Percentiles rank a stretch among this genome's conserved stretches.
Conservation (phyloP, 1,284 basidiomycete genomes). For the Rhodotorula sp. region DNA sequence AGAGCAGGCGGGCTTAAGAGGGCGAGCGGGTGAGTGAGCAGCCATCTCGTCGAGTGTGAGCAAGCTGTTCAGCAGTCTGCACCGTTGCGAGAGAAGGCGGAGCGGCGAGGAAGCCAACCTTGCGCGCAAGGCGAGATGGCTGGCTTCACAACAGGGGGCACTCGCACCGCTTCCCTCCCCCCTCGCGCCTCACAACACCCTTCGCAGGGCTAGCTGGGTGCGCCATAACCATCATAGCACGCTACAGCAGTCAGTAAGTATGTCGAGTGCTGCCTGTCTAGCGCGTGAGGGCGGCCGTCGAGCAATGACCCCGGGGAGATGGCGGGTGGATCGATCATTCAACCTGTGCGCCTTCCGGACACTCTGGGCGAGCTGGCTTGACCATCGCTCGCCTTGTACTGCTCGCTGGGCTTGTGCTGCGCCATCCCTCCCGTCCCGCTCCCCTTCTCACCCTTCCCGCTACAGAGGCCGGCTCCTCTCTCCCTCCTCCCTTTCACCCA, state of each 20-base stretch:
- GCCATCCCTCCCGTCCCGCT: not conserved
- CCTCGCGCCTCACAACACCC: too few species aligned
- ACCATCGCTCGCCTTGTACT: conserved; percentile 2
- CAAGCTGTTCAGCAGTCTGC: not conserved
- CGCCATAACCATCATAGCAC: too few species aligned
- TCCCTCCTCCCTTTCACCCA: not conserved
- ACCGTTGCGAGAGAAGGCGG: conserved; percentile 1
- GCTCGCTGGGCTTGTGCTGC: not conserved
- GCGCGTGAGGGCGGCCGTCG: not conserved
- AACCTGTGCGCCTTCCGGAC: not conserved
- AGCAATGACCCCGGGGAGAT: not conserved
- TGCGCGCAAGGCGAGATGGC: not conserved
- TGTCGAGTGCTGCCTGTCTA: too few species aligned
- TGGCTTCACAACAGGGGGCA: not conserved
- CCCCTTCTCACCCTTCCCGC: not conserved
- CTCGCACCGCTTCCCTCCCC: not conserved
- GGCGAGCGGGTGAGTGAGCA: not conserved
- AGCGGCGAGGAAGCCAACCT: not conserved
- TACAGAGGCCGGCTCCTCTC: conserved; percentile 9
- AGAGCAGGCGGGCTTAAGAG: conserved; percentile 1
- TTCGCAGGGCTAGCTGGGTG: too few species aligned
- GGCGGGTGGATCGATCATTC: conserved; percentile 2
- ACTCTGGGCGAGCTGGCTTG: not conserved
- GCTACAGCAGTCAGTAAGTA: too few species aligned
- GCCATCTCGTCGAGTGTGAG: conserved; percentile 1